These are phyloP conservation scores for Xylaria sp. DNA, from an alignment of 2,329 filamentous ascomycete species.

Conservation along the genomic window DNA sequence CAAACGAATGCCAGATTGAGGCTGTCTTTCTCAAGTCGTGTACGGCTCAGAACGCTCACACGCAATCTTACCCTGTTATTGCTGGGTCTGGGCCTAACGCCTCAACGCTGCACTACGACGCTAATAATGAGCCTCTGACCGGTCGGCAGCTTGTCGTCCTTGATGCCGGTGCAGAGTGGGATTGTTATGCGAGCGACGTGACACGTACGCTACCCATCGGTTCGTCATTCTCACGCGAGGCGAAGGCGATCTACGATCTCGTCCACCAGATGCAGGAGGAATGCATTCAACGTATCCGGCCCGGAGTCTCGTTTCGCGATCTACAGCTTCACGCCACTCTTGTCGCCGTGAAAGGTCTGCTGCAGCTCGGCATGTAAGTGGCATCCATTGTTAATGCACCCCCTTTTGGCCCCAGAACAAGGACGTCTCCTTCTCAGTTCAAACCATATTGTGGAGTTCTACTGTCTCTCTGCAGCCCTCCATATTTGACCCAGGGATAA, in stretches of 20 bases:
- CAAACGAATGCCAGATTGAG: conserved; percentile 85
- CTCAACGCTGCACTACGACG: conserved; percentile 85
- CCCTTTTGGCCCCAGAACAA: neutral
- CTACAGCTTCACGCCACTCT: conserved; percentile 78
- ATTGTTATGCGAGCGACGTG: conserved; percentile 88
- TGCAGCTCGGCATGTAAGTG: conserved; percentile 71
- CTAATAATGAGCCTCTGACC: conserved; percentile 78
- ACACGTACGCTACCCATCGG: conserved; percentile 85
- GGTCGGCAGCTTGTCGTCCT: conserved; percentile 81
- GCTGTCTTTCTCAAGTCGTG: conserved; percentile 80
- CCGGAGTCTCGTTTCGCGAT: conserved; percentile 76
- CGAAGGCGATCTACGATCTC: conserved; percentile 77
- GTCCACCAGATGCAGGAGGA: conserved; percentile 84
- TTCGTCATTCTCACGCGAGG: conserved; percentile 70
- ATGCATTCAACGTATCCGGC: conserved; percentile 75
- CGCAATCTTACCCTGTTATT: conserved; percentile 90
- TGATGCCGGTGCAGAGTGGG: conserved; percentile 88
- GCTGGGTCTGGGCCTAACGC: conserved; percentile 86
- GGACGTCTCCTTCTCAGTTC: neutral
- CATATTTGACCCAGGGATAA: neutral
- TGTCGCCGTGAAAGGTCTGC: conserved; percentile 76
- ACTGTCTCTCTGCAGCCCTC: neutral
- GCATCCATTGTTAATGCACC: neutral
- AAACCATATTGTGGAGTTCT: neutral
- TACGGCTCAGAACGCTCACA: conserved; percentile 75